phyloP scores from a whole-genome alignment of 2,329 filamentous ascomycete genomes.

The Mollisia scopiformis region DNA sequence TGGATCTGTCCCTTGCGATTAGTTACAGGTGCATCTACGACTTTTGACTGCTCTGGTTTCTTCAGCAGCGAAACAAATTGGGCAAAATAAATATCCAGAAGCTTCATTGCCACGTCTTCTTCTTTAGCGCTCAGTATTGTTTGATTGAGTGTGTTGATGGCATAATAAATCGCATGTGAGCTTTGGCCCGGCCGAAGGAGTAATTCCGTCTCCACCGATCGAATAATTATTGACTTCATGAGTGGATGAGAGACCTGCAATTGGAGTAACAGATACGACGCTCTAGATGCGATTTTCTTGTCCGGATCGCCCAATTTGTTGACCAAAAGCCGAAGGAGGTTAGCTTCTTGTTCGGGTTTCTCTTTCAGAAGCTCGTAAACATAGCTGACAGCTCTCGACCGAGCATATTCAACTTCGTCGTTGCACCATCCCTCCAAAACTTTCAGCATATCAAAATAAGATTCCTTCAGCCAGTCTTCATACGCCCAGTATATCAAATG shows the following conservation, averaged over 20 bases:
- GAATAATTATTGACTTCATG: slow-evolving; percentile 91
- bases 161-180: slow-evolving; percentile 90
- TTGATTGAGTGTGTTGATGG: slow-evolving; percentile 95
- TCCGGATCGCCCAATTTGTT: slow-evolving; percentile 97
- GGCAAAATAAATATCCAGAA: slow-evolving; percentile 91
- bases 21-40: slow-evolving; percentile 43
- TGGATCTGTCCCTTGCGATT: slow-evolving; percentile 55
- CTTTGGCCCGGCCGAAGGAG: slow-evolving; percentile 87
- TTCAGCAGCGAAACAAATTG: slow-evolving; percentile 85
- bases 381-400: slow-evolving; percentile 85
- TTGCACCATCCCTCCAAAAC: slow-evolving; percentile 90
- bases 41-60: slow-evolving; percentile 43
- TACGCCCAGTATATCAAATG: slow-evolving; percentile 90
- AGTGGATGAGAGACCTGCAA: slow-evolving; percentile 85
- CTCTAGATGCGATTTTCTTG: slow-evolving; percentile 91
- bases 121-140: slow-evolving; percentile 89
- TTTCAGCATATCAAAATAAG: slow-evolving; percentile 92
- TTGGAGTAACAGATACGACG: slow-evolving; percentile 92
- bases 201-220: slow-evolving; percentile 83
- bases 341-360: slow-evolving; percentile 96
- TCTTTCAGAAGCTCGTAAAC: slow-evolving; percentile 90
- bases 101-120: slow-evolving; percentile 74
- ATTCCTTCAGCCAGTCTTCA: slow-evolving; percentile 93
- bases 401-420: slow-evolving; percentile 93
- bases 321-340: slow-evolving; percentile 85